phyloP scores from a whole-genome alignment of 2,329 filamentous ascomycete species.

The Fusarium tuaranense region DNA sequence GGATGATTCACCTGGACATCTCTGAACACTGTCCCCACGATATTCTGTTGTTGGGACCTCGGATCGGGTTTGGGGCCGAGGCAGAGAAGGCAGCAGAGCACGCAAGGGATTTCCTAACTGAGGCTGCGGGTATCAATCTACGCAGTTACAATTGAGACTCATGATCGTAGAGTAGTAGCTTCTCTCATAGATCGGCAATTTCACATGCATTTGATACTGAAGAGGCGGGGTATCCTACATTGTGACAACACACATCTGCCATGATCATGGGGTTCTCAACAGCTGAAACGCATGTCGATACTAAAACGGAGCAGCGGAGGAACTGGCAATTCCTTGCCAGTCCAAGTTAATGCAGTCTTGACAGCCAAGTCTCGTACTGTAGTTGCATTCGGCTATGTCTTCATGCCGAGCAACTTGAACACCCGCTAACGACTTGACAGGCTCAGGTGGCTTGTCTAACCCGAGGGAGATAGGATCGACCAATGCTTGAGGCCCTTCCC shows the following conservation, averaged over 20 bases:
- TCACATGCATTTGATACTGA: constrained; percentile 21
- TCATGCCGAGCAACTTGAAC: background rate
- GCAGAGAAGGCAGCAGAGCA: constrained; percentile 28
- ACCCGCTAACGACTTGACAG: background rate
- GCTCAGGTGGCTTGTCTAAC: background rate
- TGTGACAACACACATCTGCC: background rate
- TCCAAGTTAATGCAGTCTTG: constrained; percentile 9
- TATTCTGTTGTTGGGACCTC: constrained; percentile 29
- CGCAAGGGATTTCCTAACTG: constrained; percentile 27
- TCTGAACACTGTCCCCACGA: constrained; percentile 36
- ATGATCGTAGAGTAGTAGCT: background rate
- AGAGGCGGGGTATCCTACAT: background rate
- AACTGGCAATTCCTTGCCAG: background rate
- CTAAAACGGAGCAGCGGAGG: background rate
- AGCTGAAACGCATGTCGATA: background rate
- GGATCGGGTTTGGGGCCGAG: constrained; percentile 29
- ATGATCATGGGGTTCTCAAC: background rate
- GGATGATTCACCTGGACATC: constrained; percentile 27
- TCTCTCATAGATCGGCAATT: constrained; percentile 1
- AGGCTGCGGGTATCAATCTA: constrained; percentile 17
- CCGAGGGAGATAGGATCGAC: background rate
- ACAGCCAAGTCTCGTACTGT: constrained; percentile 14
- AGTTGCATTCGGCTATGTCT: constrained; percentile 1
- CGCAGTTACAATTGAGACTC: background rate
- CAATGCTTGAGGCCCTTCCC: constrained; percentile 9